These are phyloP conservation scores for Pisolithus orientalis DNA, from an alignment of 768 basidiomycete species.

Conservation along the genomic window DNA sequence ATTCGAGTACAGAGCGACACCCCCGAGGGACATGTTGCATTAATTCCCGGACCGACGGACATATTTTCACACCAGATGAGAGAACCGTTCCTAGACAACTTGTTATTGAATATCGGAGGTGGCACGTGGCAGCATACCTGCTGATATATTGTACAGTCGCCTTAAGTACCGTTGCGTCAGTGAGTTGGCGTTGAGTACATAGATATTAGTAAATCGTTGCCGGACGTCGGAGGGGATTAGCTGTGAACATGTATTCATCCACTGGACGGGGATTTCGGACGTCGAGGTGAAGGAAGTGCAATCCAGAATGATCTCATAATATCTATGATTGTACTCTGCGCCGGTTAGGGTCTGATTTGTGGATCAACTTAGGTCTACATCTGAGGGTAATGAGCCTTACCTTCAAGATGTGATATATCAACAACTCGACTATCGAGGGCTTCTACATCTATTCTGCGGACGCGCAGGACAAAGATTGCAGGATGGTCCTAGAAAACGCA, in stretches of 20 bases:
- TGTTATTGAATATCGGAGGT: constrained; percentile 2
- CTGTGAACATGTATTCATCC: constrained; percentile 74
- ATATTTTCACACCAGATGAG: constrained; percentile 48
- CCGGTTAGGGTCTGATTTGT: constrained; percentile 45
- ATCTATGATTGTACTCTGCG: constrained; percentile 38
- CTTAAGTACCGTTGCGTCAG: constrained; percentile 69
- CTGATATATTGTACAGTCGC: constrained; percentile 65
- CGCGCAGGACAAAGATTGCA: constrained; percentile 54
- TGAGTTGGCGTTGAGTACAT: constrained; percentile 70
- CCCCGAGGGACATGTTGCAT: constrained; percentile 47
- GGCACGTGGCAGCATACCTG: constrained; percentile 28
- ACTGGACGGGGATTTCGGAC: constrained; percentile 76
- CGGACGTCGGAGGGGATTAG: constrained; percentile 68
- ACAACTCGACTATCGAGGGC: constrained; percentile 69
- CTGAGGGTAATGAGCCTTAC: constrained; percentile 27
- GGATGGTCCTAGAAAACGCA: constrained; percentile 34
- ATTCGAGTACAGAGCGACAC: constrained; percentile 39
- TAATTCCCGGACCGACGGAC: constrained; percentile 59
- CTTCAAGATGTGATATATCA: constrained; percentile 76
- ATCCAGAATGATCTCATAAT: constrained; percentile 73
- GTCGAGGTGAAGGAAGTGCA: constrained; percentile 71
- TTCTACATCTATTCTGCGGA: constrained; percentile 73
- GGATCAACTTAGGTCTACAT: neutral
- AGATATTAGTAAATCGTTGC: constrained; percentile 49
- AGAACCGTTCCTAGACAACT: constrained; percentile 42